Conservation (phyloP, 148 eudicot genomes). For the Rhododendron henanense region DNA sequence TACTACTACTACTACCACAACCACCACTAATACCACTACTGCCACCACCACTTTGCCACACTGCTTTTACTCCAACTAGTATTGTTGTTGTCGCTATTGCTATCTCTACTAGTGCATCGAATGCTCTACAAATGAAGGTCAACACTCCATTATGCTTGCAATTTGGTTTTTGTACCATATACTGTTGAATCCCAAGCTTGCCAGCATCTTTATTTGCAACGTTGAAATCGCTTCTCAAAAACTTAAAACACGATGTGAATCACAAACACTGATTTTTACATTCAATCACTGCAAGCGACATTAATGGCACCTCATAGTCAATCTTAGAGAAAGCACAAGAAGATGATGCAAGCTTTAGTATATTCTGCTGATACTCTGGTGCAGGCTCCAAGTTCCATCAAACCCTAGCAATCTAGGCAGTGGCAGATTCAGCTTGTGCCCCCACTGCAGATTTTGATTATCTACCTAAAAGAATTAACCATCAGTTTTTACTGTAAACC, state of each 20-base stretch:
- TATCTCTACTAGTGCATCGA: not conserved
- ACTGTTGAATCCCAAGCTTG: not conserved
- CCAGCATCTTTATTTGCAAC: not conserved
- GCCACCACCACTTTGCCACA: not conserved
- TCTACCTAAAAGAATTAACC: no score
- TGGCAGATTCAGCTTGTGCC: no score
- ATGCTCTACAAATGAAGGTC: not conserved
- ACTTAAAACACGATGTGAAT: not conserved
- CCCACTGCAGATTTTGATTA: no score
- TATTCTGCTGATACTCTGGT: not conserved
- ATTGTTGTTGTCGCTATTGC: not conserved
- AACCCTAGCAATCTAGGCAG: not conserved
- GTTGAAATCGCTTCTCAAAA: not conserved
- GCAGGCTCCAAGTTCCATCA: not conserved
- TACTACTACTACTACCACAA: not conserved
- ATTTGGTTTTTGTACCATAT: not conserved
- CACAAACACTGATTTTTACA: not conserved
- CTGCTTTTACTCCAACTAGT: not conserved
- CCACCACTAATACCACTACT: not conserved
- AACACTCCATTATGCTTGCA: not conserved
- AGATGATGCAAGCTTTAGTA: not conserved
- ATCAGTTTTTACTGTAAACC: no score
- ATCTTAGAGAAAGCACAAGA: not conserved
- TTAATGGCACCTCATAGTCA: not conserved
- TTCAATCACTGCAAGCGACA: not conserved